These are phyloP conservation scores for Penicillium sp. DNA, from an alignment of 2,329 filamentous ascomycete genomes.

Conservation along the genomic window DNA sequence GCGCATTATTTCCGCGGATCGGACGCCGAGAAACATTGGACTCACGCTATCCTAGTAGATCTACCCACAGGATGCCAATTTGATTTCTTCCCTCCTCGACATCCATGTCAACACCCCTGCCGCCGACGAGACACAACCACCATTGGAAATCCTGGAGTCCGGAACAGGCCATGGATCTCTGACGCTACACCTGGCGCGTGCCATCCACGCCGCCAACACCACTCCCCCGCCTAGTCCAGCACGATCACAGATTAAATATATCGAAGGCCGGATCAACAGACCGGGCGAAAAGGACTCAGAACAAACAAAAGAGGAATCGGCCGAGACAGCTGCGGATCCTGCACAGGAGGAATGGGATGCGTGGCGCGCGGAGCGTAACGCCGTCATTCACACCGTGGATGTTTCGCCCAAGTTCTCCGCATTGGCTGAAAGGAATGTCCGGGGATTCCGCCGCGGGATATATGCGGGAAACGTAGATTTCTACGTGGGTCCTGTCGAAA, in stretches of 20 bases:
- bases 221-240: constrained; percentile 46
- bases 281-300: constrained; percentile 25
- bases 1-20: constrained; percentile 24
- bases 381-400: constrained; percentile 73
- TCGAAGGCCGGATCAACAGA: constrained; percentile 24
- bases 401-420: constrained; percentile 58
- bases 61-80: constrained; percentile 69
- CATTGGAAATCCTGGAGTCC: constrained; percentile 74
- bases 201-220: constrained; percentile 69
- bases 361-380: constrained; percentile 55
- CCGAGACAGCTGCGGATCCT: constrained; percentile 14
- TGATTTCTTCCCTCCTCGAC: constrained; percentile 73
- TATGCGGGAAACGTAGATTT: constrained; percentile 71
- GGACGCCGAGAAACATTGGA: constrained; percentile 6
- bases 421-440: constrained; percentile 62
- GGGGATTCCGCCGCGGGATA: constrained; percentile 64
- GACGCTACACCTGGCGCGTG: constrained; percentile 70
- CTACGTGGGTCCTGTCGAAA: constrained; percentile 62
- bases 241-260: constrained; percentile 31
- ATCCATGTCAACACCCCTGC: constrained; percentile 56
- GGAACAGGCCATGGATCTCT: constrained; percentile 81
- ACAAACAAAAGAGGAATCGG: constrained; percentile 8
- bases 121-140: constrained; percentile 35
- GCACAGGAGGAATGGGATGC: constrained; percentile 41
- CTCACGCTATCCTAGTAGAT: constrained; percentile 47